Percentiles rank a stretch among this genome's conserved stretches.
Evolutionary conservation across 495 filamentous ascomycete genomes (phyloP).

Genomic region (Hyphodiscus hymeniophilus): DNA sequence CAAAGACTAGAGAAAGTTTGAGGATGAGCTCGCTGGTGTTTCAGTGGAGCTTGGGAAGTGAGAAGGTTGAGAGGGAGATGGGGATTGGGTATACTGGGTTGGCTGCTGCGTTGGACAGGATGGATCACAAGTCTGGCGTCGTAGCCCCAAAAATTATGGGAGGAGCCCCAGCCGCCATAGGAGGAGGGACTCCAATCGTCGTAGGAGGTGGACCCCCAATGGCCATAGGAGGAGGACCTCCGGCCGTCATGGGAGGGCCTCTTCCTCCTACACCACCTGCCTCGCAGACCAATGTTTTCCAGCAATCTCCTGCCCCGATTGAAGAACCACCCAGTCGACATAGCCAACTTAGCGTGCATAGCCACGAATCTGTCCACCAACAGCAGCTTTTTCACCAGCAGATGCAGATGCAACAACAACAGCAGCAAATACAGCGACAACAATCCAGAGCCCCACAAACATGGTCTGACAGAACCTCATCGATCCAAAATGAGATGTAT

Average conservation of each 20-base stretch:
- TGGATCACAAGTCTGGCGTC: conserved; percentile 25
- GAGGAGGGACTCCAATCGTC: too few relatives aligned
- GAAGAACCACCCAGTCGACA: too few relatives aligned
- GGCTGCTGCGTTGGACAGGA: conserved; percentile 34
- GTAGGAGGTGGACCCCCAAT: too few relatives aligned
- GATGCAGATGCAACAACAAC: conserved; percentile 6
- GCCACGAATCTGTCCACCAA: neutral
- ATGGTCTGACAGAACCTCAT: neutral
- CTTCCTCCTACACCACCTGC: too few relatives aligned
- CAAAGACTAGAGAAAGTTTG: conserved; percentile 30
- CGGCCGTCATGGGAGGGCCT: too few relatives aligned
- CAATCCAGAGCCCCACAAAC: neutral
- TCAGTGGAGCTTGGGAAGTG: conserved; percentile 35
- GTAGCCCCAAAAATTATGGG: too few relatives aligned
- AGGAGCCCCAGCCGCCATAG: too few relatives aligned
- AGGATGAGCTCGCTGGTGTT: conserved; percentile 37
- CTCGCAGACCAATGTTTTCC: too few relatives aligned
- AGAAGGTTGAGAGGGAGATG: conserved; percentile 30
- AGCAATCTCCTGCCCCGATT: too few relatives aligned
- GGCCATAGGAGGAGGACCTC: too few relatives aligned
- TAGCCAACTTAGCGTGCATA: too few relatives aligned
- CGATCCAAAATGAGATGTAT: neutral
- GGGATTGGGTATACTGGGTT: conserved; percentile 41
- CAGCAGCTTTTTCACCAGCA: neutral
- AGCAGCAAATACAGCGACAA: conserved; percentile 1